Evolutionary conservation across 1,284 basidiomycete genomes (phyloP).

Genomic region (Sporisorium reilianum): DNA sequence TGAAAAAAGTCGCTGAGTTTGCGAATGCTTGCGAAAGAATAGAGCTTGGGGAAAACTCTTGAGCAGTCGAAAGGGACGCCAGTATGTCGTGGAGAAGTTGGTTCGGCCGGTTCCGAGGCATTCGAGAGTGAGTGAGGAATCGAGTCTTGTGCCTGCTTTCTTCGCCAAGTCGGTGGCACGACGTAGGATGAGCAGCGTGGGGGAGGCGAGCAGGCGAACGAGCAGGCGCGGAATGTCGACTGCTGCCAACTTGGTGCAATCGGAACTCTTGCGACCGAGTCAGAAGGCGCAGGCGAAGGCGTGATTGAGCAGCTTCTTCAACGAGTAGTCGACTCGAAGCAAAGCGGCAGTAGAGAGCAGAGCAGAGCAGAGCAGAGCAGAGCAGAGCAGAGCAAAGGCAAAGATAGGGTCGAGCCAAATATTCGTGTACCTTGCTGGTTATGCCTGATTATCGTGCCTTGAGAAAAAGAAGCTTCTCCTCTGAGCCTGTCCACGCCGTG

Average conservation of each 20-base stretch:
- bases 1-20: slow-evolving; percentile 1
- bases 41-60: not conserved
- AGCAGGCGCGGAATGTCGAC: not conserved
- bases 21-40: not conserved
- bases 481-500: too few species aligned
- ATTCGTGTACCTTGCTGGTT: slow-evolving; percentile 35
- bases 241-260: not conserved
- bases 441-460: slow-evolving; percentile 27
- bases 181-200: slow-evolving; percentile 1
- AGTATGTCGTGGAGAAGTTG: not conserved
- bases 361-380: not conserved
- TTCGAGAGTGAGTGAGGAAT: not conserved
- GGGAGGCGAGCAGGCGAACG: not conserved
- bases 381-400: not conserved
- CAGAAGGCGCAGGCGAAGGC: slow-evolving; percentile 1
- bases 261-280: slow-evolving; percentile 9
- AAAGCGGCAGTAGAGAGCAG: not conserved
- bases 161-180: not conserved
- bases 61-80: not conserved
- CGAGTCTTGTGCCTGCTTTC: not conserved
- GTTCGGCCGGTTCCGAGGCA: slow-evolving; percentile 4
- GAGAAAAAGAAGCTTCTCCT: not conserved
- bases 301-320: not conserved
- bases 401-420: slow-evolving; percentile 13
- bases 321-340: not conserved